A percentile compares a stretch with the other conserved stretches of the same genome.
phyloP scores from a whole-genome alignment of 352 stramenopile genomes.

The Phytopythium montanum region DNA sequence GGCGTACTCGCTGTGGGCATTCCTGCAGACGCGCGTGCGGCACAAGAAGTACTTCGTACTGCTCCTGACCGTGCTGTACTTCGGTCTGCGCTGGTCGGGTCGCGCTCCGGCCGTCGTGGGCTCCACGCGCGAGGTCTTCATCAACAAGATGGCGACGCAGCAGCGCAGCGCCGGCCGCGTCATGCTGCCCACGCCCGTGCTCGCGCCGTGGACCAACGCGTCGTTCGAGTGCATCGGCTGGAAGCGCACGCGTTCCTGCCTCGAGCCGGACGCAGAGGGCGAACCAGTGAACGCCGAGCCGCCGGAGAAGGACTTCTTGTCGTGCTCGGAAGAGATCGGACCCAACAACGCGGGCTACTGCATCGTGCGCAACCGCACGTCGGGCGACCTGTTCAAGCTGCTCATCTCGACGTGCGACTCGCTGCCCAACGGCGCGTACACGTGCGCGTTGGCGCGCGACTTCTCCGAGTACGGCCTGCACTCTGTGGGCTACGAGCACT shows the following conservation, averaged over 20 bases:
- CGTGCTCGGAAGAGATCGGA: slow-evolving; percentile 65
- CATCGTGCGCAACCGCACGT: slow-evolving; percentile 81
- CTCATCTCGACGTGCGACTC: slow-evolving; percentile 80
- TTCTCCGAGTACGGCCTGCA: slow-evolving; percentile 83
- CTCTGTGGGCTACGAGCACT: slow-evolving; percentile 66
- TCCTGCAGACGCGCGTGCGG: slow-evolving; percentile 55
- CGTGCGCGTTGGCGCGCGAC: slow-evolving; percentile 74
- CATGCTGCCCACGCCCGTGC: slow-evolving; percentile 54
- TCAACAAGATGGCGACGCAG: slow-evolving; percentile 73
- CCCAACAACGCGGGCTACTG: slow-evolving; percentile 79
- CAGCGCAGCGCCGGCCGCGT: slow-evolving; percentile 55
- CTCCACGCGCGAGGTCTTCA: slow-evolving; percentile 57
- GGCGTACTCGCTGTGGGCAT: slow-evolving; percentile 53
- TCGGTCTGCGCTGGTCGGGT: slow-evolving; percentile 52
- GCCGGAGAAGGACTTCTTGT: slow-evolving; percentile 74
- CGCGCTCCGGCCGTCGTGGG: slow-evolving; percentile 47
- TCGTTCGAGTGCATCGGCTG: slow-evolving; percentile 84
- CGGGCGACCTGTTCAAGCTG: slow-evolving; percentile 72
- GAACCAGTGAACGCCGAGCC: slow-evolving; percentile 31
- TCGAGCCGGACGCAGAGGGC: slow-evolving; percentile 37
- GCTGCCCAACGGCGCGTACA: slow-evolving; percentile 65
- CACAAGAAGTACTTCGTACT: slow-evolving; percentile 72
- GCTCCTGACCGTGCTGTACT: slow-evolving; percentile 42
- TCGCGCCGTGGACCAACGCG: slow-evolving; percentile 65
- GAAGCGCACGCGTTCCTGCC: slow-evolving; percentile 80